Evolutionary conservation across 257 asterid species (phyloP).

Genomic region (Cynanchum wilfordii): DNA sequence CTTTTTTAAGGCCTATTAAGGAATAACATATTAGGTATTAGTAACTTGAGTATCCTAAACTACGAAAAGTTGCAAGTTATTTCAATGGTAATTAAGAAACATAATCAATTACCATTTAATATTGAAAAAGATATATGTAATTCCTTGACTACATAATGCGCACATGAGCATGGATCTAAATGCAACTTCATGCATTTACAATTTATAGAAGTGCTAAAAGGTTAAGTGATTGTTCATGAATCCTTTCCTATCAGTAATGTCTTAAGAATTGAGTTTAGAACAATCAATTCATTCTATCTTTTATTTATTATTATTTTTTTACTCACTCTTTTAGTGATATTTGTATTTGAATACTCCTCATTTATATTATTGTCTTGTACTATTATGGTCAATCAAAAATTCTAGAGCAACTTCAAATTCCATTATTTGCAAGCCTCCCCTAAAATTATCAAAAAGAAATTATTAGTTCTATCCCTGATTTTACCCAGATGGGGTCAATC

Average conservation of each 20-base stretch:
- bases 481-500: neutral
- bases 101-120: neutral
- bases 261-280: neutral
- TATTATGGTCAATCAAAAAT: neutral
- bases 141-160: neutral
- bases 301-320: too few species aligned
- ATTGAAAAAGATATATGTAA: neutral
- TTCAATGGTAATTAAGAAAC: neutral
- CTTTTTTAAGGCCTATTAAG: neutral
- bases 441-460: neutral
- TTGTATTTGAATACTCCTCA: neutral
- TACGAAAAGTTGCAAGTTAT: neutral
- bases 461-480: neutral
- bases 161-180: neutral
- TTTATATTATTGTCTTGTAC: neutral
- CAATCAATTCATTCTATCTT: neutral
- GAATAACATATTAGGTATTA: too few species aligned
- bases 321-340: neutral
- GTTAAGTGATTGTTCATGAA: neutral
- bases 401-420: neutral
- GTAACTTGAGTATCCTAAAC: neutral
- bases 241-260: neutral
- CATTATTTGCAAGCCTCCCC: neutral
- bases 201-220: neutral
- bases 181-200: neutral